Evolutionary conservation across 257 asterid species (phyloP), one percentile per base, ranked within the genome.

Genomic region (Jacaranda mimosifolia): DNA sequence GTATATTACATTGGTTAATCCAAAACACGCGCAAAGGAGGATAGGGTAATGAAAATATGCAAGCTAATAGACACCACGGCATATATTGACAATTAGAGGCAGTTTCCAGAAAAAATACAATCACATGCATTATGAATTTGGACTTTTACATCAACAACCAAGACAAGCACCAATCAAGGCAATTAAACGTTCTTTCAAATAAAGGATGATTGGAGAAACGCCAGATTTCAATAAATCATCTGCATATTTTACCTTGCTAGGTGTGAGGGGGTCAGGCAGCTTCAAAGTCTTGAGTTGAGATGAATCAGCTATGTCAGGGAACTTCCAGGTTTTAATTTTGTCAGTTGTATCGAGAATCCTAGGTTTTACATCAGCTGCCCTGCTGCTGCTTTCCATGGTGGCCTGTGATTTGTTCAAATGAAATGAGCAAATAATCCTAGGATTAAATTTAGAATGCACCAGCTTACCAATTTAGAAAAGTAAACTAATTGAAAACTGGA

Each of bases 261-360:
- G 87, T 67, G 90, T 76, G 77, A 81, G 80, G 64, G 88, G 84
- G 67, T 90, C 95, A 36, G 92, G 91, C 78, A 90, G 80, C 80
- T 81, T 83, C 77, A 87, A 77, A 13, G 95, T 76, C 83, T 85
- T 87, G 72, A 87, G 85, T 63, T 88, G 92, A 68, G 86, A 65
- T 55, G 89, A 36, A 19, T 90, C 95, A 9, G 86, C 71, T 60
- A 88, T 88, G 58, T 90, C 95, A 10, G 91, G 83, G 76, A 69
- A 80, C 77, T 90, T 90, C 95, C 92, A 90, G 84, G 82, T 82
- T 83, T 86, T 90, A 51, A 73, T 67, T 80, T 86, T 84, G 72
- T 86, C 92, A 63, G 68, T 62, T 64, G 68, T 80, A 57, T 90
- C 95, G 48, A 86, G 73, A 73, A 86, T 83, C 76, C 89, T 85